Percentiles rank a stretch among this genome's conserved stretches.
phyloP scores from a whole-genome alignment of 2,329 filamentous ascomycete species.

The Endocalyx cinctus region DNA sequence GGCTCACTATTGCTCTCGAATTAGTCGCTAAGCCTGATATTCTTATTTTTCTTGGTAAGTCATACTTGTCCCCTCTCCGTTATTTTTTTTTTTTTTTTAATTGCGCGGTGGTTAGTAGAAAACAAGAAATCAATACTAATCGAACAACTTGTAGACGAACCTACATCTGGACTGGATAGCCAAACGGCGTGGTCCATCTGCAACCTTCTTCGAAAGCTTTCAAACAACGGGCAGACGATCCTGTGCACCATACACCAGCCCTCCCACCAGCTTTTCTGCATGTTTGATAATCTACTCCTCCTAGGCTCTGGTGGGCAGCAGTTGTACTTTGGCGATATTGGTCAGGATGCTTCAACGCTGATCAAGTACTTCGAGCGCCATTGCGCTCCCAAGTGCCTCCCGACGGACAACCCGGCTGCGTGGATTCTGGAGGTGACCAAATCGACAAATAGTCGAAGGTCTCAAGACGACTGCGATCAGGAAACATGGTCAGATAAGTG shows the following conservation, averaged over 20 bases:
- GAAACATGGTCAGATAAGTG: not conserved
- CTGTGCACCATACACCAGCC: conserved; percentile 60
- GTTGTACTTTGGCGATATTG: conserved; percentile 51
- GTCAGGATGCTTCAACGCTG: conserved; percentile 15
- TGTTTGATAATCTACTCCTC: conserved; percentile 52
- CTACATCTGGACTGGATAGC: conserved; percentile 54
- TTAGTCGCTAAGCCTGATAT: conserved; percentile 54
- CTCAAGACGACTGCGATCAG: too few species aligned
- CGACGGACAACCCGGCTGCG: not conserved
- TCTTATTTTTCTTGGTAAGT: conserved; percentile 49
- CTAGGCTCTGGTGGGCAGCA: conserved; percentile 49
- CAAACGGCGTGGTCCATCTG: conserved; percentile 58
- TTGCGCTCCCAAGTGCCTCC: not conserved
- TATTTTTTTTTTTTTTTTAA: too few species aligned
- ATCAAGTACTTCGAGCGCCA: not conserved
- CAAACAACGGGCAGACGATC: conserved; percentile 55
- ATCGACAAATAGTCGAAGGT: not conserved
- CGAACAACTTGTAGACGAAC: conserved; percentile 50
- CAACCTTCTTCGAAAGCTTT: conserved; percentile 56
- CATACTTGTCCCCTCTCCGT: too few species aligned
- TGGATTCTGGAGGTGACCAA: not conserved
- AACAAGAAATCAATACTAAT: not conserved
- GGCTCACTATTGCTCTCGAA: conserved; percentile 53
- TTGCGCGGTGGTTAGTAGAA: too few species aligned
- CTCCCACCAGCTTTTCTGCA: conserved; percentile 49